A percentile compares a stretch with the other conserved stretches of the same genome.
phyloP scores from a whole-genome alignment of 257 asterid species.

The Asclepias syriaca region DNA sequence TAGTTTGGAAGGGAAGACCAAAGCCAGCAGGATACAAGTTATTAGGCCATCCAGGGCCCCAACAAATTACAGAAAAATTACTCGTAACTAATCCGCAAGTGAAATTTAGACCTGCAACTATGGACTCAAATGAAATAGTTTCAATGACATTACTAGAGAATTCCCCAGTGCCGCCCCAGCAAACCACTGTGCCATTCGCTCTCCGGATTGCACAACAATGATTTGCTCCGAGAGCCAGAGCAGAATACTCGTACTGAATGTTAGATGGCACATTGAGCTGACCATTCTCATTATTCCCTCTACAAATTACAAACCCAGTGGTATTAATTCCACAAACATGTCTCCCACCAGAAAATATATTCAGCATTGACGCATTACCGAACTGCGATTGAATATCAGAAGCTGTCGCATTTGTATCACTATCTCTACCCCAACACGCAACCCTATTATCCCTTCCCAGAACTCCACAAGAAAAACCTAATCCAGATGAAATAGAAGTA shows the following conservation, averaged over 20 bases:
- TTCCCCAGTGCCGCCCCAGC: conserved; percentile 66
- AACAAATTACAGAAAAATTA: conserved; percentile 65
- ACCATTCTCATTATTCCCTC: conserved; percentile 50
- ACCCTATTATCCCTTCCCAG: conserved; percentile 28
- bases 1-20: conserved; percentile 44
- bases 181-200: conserved; percentile 49
- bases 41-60: conserved; percentile 77
- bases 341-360: conserved; percentile 52
- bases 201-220: conserved; percentile 64
- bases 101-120: conserved; percentile 61
- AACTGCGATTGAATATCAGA: conserved; percentile 38
- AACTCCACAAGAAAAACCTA: conserved; percentile 65
- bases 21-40: conserved; percentile 29
- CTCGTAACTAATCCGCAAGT: conserved; percentile 63
- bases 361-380: conserved; percentile 38
- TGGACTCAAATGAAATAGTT: conserved; percentile 54
- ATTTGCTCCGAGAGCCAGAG: conserved; percentile 52
- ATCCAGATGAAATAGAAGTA: conserved; percentile 52
- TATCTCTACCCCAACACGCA: conserved; percentile 55
- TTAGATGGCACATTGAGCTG: conserved; percentile 51
- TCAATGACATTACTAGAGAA: conserved; percentile 26
- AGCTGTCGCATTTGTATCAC: conserved; percentile 7
- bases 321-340: conserved; percentile 63
- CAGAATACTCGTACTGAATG: conserved; percentile 30
- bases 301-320: conserved; percentile 48